phyloP scores from a whole-genome alignment of 257 asterid species.

The Verbascum thapsus region DNA sequence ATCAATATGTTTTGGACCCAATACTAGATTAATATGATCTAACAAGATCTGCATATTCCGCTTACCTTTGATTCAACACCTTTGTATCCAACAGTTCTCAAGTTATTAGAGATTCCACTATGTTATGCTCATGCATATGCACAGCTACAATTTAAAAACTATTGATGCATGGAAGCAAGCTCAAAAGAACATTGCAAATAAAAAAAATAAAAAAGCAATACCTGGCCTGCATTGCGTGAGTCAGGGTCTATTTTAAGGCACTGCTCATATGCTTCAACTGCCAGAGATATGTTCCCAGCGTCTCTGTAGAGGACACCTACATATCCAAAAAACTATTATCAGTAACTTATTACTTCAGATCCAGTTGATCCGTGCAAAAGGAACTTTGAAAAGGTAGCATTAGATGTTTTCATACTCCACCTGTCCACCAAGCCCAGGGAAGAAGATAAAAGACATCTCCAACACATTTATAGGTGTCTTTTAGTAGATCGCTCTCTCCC shows the following conservation, averaged over 20 bases:
- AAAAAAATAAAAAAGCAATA: conserved; percentile 28
- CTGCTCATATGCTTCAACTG: conserved; percentile 98
- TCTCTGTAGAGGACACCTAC: conserved; percentile 98
- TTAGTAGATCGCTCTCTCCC: background rate
- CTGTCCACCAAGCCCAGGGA: conserved; percentile 22
- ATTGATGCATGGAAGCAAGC: too few relatives aligned
- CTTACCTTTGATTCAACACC: background rate
- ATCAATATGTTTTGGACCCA: background rate
- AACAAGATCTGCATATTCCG: background rate
- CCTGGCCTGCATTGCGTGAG: conserved; percentile 99
- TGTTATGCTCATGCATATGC: background rate
- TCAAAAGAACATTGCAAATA: too few relatives aligned
- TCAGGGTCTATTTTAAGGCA: conserved; percentile 98
- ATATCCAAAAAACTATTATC: conserved; percentile 37
- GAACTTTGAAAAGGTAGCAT: conserved; percentile 10
- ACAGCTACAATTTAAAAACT: too few relatives aligned
- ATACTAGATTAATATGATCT: background rate
- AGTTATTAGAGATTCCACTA: background rate
- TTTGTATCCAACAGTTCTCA: background rate
- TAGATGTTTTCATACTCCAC: conserved; percentile 1
- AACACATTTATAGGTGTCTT: background rate
- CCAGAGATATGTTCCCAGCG: conserved; percentile 94
- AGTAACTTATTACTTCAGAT: conserved; percentile 14
- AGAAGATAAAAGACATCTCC: conserved; percentile 13
- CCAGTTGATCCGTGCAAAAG: conserved; percentile 6